Conservation (phyloP, 2,329 filamentous ascomycete species). For the Pseudopithomyces chartarum region DNA sequence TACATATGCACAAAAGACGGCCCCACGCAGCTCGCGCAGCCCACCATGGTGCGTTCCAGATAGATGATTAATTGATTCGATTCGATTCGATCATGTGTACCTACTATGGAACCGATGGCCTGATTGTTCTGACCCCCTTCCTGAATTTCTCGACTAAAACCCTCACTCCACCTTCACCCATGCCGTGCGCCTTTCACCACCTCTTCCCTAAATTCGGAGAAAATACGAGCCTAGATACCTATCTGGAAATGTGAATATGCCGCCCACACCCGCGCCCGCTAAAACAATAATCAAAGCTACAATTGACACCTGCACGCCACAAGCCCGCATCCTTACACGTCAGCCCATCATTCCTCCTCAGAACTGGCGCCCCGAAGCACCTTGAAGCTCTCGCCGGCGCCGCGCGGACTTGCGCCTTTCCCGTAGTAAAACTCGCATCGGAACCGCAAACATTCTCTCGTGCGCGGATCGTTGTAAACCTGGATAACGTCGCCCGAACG, state of each 20-base stretch:
- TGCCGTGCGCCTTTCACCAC: too few species aligned
- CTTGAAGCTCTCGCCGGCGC: constrained; percentile 31
- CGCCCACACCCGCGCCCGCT: constrained; percentile 14
- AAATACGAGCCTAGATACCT: too few species aligned
- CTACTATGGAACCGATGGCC: neutral
- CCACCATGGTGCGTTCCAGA: neutral
- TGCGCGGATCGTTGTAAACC: constrained; percentile 64
- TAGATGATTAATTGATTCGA: neutral
- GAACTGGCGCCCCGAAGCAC: constrained; percentile 20
- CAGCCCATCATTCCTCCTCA: neutral
- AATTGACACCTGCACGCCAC: neutral
- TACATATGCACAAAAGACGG: neutral
- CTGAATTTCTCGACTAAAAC: too few species aligned
- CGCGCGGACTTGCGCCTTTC: constrained; percentile 36
- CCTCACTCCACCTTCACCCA: too few species aligned
- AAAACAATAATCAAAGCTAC: neutral
- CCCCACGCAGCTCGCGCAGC: neutral
- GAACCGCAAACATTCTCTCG: constrained; percentile 46
- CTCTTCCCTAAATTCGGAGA: too few species aligned
- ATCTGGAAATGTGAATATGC: neutral
- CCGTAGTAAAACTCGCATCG: constrained; percentile 51
- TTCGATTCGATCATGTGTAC: neutral
- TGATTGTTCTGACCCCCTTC: too few species aligned
- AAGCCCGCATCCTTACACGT: neutral
- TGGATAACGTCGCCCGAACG: constrained; percentile 78